Base-by-base conservation (phyloP, 2,329 filamentous ascomycete species). In the Colletotrichum sp. region DNA sequence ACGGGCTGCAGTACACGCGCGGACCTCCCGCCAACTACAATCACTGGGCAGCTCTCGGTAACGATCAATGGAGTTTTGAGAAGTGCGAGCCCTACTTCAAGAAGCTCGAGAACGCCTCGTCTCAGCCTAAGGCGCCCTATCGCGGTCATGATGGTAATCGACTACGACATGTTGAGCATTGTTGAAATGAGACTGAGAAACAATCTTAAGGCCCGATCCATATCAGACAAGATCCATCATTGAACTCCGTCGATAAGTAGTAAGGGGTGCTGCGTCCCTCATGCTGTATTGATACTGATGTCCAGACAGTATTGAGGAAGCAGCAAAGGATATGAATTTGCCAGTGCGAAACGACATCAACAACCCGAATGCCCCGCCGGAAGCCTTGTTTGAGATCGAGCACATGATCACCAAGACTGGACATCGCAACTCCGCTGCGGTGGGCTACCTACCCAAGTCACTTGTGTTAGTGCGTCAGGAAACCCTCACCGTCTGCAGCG, bases 31-130 rank as follows among this genome's bases (percentile, higher is more conserved):
- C 71, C 3, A 78, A 76, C 6, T 83, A 82, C 58, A 77, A 78
- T 38, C 69, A 66, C 8, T 84, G 82, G 82, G 77, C 80, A 0
- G 75, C 78, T 6, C 72, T 78, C 31, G 81, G 80, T 2, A 76
- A 82, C n/a, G 59, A 76, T 7, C 78, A 81, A n/a, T 84, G 83
- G 83, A 72, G 75, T 18, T 84, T 79, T 76, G 77, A 80, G 3
- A 75, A 78, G 31, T 79, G 83, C 8, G 80, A 81, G 72, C 82
- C 82, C 9, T 81, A 79, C 61, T 83, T 83, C 21, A 72, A 69
- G 9, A 79, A 74, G 54, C 76, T 78, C 5, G 82, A 83, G 72
- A 79, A 78, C 31, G 76, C 77, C 0, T 47, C 72, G 1, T 72
- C 54, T 1, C 75, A 73, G 33, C 76, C 75, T 2, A 59, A 27